Base-by-base conservation (phyloP, 768 basidiomycete genomes). In the Mycena galericulata region DNA sequence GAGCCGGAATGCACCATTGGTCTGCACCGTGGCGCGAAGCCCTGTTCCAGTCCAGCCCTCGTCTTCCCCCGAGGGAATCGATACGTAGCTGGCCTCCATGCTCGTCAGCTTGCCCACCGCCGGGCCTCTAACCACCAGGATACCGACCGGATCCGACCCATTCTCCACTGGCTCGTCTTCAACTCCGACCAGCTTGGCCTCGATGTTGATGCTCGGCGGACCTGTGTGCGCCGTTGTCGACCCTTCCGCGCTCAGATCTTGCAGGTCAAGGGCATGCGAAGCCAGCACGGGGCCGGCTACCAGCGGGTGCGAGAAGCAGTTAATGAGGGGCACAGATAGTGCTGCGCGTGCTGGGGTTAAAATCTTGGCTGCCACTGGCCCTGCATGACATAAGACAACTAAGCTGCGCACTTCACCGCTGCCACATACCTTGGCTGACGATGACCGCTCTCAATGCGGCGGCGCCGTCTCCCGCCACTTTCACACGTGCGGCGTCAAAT, bases 131-230 rank as follows among this genome's bases (percentile, higher is more conserved):
- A 69, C 62, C 68, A 65, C 56, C 51, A 69, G n/a, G 4, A 64
- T 41, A 2, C 68, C 68, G n/a, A 96, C 87, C 1, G 90, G 93
- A 72, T 95, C 91, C 3, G 71, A 85, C 3, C 92, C 93, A 3
- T 73, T 79, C 75, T 94, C 94, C 10, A 94, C 82, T 12, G 79
- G 77, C 1, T 82, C 83, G 60, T 97, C 94, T 46, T 90, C 82
- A 12, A 94, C 87, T 0, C 85, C 90, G 0, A 85, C 75, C n/a
- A 98, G 83, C 75, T 95, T 92, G 7, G 87, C 89, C 78, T 98
- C 97, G 0, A 96, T 83, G 73, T 97, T 97, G 60, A 90, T 84
- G n/a, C 89, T 87, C 3, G 97, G 96, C 4, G 95, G 90, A 5
- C 96, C 96, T 15, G 88, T 87, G 72, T 86, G 86, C 4, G 85